These are phyloP conservation scores for Candida loeiensis DNA, from an alignment of 805 yeast species.

Conservation along the genomic window DNA sequence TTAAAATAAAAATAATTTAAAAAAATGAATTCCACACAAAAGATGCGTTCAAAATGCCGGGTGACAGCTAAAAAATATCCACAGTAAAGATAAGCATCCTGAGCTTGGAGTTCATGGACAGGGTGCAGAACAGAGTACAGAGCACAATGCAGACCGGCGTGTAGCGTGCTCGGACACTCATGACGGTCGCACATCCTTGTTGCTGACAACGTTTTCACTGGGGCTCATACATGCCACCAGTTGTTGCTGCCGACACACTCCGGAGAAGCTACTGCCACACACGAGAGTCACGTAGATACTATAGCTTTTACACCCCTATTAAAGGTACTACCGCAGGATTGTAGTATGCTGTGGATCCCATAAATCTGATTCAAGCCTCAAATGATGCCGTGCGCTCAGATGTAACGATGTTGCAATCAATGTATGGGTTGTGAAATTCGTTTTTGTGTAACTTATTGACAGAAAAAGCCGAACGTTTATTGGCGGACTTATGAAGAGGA, in stretches of 20 bases:
- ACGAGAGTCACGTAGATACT: no score
- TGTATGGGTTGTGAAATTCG: slow-evolving; percentile 2
- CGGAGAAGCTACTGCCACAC: no score
- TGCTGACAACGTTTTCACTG: no score
- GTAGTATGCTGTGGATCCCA: background rate
- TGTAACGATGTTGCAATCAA: slow-evolving; percentile 7
- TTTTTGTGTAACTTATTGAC: background rate
- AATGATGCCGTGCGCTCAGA: slow-evolving; percentile 5
- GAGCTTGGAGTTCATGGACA: background rate
- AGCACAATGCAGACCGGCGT: no score
- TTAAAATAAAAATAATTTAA: slow-evolving; percentile 1
- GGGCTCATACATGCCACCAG: no score
- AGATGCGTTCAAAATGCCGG: slow-evolving; percentile 4
- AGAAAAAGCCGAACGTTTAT: background rate
- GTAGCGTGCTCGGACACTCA: no score
- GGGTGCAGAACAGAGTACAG: no score
- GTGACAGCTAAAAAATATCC: slow-evolving; percentile 1
- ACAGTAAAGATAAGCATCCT: slow-evolving; percentile 3
- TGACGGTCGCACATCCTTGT: no score
- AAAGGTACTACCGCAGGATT: no score
- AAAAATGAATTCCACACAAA: slow-evolving; percentile 1
- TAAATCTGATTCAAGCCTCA: background rate
- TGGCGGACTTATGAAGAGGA: background rate
- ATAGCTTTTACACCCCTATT: no score
- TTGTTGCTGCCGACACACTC: no score